Percentiles rank a stretch among this genome's conserved stretches.
phyloP scores from a whole-genome alignment of 192 early-diverging fungal genomes.

The Backusella luteola region DNA sequence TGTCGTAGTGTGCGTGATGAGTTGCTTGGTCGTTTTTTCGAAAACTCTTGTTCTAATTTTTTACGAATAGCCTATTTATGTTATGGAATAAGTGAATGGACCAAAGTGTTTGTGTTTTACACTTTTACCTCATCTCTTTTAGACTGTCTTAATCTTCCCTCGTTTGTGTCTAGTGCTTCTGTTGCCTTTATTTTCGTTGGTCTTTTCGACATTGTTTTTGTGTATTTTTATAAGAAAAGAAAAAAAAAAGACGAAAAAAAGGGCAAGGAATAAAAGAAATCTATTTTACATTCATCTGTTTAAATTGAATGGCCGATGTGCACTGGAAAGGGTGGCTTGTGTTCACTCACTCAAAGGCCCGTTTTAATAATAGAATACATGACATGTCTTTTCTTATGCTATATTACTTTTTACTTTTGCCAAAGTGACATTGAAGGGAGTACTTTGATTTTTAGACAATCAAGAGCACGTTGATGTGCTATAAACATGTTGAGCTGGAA shows the following conservation, averaged over 20 bases:
- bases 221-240: not conserved
- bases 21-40: constrained; percentile 50
- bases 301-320: no score
- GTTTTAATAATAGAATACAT: no score
- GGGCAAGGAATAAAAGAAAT: no score
- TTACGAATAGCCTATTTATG: constrained; percentile 60
- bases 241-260: not conserved
- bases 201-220: not conserved
- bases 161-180: not conserved
- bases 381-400: no score
- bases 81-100: not conserved
- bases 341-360: no score
- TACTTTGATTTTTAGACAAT: no score
- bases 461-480: no score
- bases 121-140: constrained; percentile 8
- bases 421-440: no score
- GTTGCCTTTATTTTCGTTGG: constrained; percentile 5
- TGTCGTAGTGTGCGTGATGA: constrained; percentile 21
- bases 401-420: no score
- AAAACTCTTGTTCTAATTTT: constrained; percentile 70
- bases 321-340: no score
- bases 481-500: no score
- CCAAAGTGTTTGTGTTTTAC: not conserved
- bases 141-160: constrained; percentile 3
- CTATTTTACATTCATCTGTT: no score